Base-by-base conservation (phyloP, 192 early-diverging fungal species). In the Podila verticillata region DNA sequence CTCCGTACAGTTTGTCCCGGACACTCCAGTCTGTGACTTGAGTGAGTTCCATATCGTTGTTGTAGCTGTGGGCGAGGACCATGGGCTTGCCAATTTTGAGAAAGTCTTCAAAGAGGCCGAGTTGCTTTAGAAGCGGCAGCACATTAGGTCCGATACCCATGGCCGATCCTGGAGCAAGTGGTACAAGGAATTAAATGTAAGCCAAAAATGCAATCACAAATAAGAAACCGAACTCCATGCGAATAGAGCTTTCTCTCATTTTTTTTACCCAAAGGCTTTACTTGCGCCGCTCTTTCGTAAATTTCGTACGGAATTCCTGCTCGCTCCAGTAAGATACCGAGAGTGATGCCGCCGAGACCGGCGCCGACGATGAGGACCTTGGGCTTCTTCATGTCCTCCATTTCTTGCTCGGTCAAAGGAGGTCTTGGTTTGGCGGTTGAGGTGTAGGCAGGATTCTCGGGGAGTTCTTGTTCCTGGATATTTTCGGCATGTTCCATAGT, bases 351-450 rank as follows among this genome's bases (percentile, higher is more conserved):
- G 2, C 32, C 61, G 2, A 62, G 31, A 20, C 61, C 36, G 9
- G 61, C 35, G 3, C 61, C 61, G 19, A 47, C 61, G 22, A 62
- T 62, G 34, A 62, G 30, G n/a, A 62, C 61, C 12, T 48, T 12
- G 48, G 48, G 48, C 9, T 20, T 12, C 15, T 12, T 28, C 24
- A 20, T 48, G 32, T 34, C 32, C 12, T 48, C 48, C 4, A 19
- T 48, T 12, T 48, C 15, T 19, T 19, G 20, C 48, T 48, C 48
- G 3, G 20, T 48, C 20, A 19, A 20, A 6, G 9, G 48, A 2
- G 32, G 32, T 6, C 6, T 34, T 34, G 32, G 20, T 3, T 12
- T 48, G 48, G 12, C 32, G 6, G 32, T 34, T 34, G 32, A 34
- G 32, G 6, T 30, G 7, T 62, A 7, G 31, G 13, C 4, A 35